Evolutionary conservation across 192 early-diverging fungal genomes (phyloP).

Genomic region (Jimgerdemannia lactiflua): DNA sequence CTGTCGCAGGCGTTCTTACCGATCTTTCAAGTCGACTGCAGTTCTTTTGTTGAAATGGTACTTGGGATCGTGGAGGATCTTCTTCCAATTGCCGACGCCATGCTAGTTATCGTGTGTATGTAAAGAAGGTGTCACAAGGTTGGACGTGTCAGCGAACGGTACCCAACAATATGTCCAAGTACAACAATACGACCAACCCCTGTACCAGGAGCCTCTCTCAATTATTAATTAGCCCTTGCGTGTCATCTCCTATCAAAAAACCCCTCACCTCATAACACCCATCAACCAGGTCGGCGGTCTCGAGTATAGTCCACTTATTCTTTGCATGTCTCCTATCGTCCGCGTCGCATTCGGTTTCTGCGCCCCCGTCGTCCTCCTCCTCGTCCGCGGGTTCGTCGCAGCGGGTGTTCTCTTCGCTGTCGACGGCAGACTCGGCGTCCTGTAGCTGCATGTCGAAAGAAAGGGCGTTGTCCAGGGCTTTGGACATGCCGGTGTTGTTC

Average conservation of each 20-base stretch:
- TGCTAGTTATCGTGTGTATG: conserved; percentile 2
- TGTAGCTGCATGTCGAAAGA: too few species aligned
- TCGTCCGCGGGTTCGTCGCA: too few species aligned
- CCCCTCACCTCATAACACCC: conserved; percentile 17
- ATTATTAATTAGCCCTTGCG: too few species aligned
- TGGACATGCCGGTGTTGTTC: too few species aligned
- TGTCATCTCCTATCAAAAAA: too few species aligned
- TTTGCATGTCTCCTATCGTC: neutral
- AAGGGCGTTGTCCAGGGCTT: too few species aligned
- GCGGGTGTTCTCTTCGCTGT: too few species aligned
- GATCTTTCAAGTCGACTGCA: conserved; percentile 20
- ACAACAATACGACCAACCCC: neutral
- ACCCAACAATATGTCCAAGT: neutral
- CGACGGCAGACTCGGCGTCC: too few species aligned
- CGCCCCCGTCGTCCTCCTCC: too few species aligned
- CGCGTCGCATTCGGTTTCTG: too few species aligned
- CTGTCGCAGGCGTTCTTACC: conserved; percentile 3
- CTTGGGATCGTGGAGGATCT: conserved; percentile 16
- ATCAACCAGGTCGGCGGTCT: conserved; percentile 20
- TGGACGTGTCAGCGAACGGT: neutral
- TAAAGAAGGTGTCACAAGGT: neutral
- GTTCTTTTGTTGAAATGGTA: conserved; percentile 14
- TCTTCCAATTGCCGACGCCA: conserved; percentile 24
- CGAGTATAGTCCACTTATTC: conserved; percentile 16
- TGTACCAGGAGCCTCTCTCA: neutral